A percentile compares a stretch with the other conserved stretches of the same genome.
Conservation (phyloP, 164 flowering plant species). For the Chloranthus sessilifolius region DNA sequence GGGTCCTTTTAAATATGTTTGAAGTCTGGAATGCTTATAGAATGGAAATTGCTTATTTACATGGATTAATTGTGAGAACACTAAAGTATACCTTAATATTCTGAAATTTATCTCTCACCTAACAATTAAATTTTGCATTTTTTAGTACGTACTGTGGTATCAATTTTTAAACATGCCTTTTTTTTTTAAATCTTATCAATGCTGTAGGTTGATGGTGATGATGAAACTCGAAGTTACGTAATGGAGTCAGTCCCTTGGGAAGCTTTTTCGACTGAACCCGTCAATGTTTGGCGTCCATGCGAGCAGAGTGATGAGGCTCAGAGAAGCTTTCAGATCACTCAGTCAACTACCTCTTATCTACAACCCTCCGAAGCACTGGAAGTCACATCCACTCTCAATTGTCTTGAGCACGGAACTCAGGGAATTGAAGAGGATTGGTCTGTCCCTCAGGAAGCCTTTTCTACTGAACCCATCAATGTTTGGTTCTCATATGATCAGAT, state of each 20-base stretch:
- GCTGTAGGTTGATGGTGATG: conserved; percentile 33
- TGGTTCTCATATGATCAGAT: conserved; percentile 9
- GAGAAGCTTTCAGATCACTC: conserved; percentile 12
- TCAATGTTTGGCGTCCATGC: conserved; percentile 9
- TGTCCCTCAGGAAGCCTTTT: conserved; percentile 18
- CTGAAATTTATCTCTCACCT: too few relatives aligned
- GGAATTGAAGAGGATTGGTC: conserved; percentile 37
- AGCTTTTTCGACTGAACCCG: conserved; percentile 16
- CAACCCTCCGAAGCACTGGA: conserved; percentile 33
- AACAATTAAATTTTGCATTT: neutral
- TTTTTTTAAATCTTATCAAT: too few relatives aligned
- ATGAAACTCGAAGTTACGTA: conserved; percentile 28
- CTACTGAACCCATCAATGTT: conserved; percentile 16
- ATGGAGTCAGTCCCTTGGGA: conserved; percentile 24
- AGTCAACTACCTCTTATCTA: conserved; percentile 20
- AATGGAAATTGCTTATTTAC: too few relatives aligned
- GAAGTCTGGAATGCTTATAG: too few relatives aligned
- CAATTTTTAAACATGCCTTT: too few relatives aligned
- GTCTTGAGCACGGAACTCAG: conserved; percentile 8
- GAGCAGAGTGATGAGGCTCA: conserved; percentile 6
- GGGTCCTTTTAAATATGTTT: too few relatives aligned
- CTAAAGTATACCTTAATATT: too few relatives aligned
- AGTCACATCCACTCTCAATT: conserved; percentile 31
- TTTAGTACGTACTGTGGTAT: too few relatives aligned
- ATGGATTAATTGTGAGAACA: too few relatives aligned